phyloP scores from a whole-genome alignment of 2,329 filamentous ascomycete genomes.

The Colletotrichum agaves region DNA sequence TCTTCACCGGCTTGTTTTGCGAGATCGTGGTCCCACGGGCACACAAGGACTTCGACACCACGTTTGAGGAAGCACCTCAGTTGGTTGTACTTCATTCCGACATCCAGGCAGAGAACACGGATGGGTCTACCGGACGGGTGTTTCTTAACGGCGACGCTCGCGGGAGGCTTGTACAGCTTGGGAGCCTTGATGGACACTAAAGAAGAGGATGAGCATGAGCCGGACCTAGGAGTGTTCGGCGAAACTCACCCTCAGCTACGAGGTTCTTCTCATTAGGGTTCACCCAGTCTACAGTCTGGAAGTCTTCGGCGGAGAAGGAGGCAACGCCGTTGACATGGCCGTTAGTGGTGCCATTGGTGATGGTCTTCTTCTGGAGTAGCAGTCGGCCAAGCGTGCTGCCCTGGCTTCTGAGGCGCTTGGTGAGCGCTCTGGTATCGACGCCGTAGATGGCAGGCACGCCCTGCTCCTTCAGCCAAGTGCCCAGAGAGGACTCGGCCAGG shows the following conservation, averaged over 20 bases:
- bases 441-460: constrained; percentile 93
- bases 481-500: constrained; percentile 89
- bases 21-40: constrained; percentile 97
- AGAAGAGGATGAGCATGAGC: constrained; percentile 52
- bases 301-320: constrained; percentile 56
- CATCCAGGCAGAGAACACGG: constrained; percentile 92
- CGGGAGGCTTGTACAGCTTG: constrained; percentile 83
- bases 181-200: constrained; percentile 89
- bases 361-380: constrained; percentile 73
- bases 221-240: constrained; percentile 31
- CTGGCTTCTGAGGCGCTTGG: constrained; percentile 92
- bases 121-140: constrained; percentile 89
- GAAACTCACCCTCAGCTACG: constrained; percentile 86
- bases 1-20: constrained; percentile 78
- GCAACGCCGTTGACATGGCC: constrained; percentile 40
- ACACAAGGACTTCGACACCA: constrained; percentile 92
- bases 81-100: constrained; percentile 99
- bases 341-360: constrained; percentile 57
- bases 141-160: constrained; percentile 73
- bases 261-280: constrained; percentile 94
- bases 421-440: constrained; percentile 92
- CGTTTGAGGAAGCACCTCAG: constrained; percentile 90
- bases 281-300: constrained; percentile 86
- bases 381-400: constrained; percentile 97
- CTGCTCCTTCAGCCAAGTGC: constrained; percentile 96